These are phyloP conservation scores for Darksidea phi DNA, from an alignment of 495 filamentous ascomycete genomes.

Conservation along the genomic window DNA sequence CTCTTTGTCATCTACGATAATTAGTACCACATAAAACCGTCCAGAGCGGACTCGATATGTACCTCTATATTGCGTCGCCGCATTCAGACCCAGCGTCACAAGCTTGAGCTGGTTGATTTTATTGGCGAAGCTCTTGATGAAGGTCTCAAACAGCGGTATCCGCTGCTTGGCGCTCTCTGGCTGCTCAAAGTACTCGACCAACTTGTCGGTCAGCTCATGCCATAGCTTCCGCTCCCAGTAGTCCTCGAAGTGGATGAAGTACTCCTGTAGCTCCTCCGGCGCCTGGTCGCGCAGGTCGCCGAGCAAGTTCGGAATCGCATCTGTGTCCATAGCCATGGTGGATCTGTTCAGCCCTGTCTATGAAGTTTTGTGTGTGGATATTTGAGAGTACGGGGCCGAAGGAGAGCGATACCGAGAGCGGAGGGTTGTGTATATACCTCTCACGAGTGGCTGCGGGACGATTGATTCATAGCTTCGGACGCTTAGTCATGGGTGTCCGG, in stretches of 20 bases:
- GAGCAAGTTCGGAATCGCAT: conserved; percentile 89
- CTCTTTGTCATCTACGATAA: conserved; percentile 48
- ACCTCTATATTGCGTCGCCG: conserved; percentile 87
- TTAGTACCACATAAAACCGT: not conserved
- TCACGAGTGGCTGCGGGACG: conserved; percentile 19
- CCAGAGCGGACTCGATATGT: not conserved
- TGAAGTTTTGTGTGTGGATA: no score
- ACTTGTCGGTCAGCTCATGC: conserved; percentile 92
- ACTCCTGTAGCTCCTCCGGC: conserved; percentile 80
- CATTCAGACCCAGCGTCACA: conserved; percentile 81
- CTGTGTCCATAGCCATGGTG: conserved; percentile 76
- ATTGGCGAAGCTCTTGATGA: conserved; percentile 92
- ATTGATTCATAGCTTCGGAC: conserved; percentile 16
- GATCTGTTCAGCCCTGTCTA: conserved; percentile 1
- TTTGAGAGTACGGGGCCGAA: not conserved
- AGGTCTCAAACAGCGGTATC: conserved; percentile 85
- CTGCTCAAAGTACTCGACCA: conserved; percentile 85
- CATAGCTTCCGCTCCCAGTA: conserved; percentile 98
- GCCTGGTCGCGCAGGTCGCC: conserved; percentile 78
- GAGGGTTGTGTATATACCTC: not conserved
- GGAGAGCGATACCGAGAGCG: not conserved
- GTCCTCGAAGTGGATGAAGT: conserved; percentile 92
- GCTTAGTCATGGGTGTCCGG: conserved; percentile 1
- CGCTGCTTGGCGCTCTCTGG: conserved; percentile 78
- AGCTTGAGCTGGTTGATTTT: conserved; percentile 99